Base-by-base conservation (phyloP, 2,329 filamentous ascomycete genomes). In the Phyllosticta ampelicida region DNA sequence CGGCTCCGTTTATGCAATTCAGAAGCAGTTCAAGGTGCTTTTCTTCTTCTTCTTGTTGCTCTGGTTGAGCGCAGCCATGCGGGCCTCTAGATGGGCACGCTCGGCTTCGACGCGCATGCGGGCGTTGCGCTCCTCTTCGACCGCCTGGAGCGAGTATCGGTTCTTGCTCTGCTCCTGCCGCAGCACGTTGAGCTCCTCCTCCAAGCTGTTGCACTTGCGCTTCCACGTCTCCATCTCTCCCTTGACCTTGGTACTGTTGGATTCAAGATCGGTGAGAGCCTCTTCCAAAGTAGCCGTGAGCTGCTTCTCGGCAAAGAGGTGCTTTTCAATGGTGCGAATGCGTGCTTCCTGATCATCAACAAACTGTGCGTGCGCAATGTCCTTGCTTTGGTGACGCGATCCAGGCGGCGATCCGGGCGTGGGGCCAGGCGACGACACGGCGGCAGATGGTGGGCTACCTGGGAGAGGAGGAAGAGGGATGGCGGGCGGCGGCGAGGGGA, bases 21-120 rank as follows among this genome's bases (percentile, higher is more conserved):
- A 96, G 79, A 99, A 99, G 81, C 94, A 99, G 78, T 96, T 97
- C 74, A 99, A 81, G 65, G 87, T 91, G 67, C 87, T 85, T 82
- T 95, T 96, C 75, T 95, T 91, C 81, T 92, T 96, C 79, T 95
- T 94, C 77, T 88, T 86, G 74, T 86, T 91, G 71, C 94, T 86
- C 60, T 88, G 86, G 68, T 92, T 90, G 85, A 99, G 71, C 58
- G 75, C 74, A 52, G 70, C 70, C 77, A 79, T 99, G 59, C 92
- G 84, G 77, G 95, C 90, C 75, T 99, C 92, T 23, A 99, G 82
- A 67, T 95, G 89, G 48, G 87, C 88, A 56, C 88, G 81, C 50
- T 94, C 94, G 63, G 87, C 84, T 77, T 99, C 94, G 36, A 95
- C 91, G 62, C 92, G 89, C 63, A 90, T 81, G 61, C 94, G 82